phyloP scores from a whole-genome alignment of 768 basidiomycete species.

The Dentipellis sp. region DNA sequence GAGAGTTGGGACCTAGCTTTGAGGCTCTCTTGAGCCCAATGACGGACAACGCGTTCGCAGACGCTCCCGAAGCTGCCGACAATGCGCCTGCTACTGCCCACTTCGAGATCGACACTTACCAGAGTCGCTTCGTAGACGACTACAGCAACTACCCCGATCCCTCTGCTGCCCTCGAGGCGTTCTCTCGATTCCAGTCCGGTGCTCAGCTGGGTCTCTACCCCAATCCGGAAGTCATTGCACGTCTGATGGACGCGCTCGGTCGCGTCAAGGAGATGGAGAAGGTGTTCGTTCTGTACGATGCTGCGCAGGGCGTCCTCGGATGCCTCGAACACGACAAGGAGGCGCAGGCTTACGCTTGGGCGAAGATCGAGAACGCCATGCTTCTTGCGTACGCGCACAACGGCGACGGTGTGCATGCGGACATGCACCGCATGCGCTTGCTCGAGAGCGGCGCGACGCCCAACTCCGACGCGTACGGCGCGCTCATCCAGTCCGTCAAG shows the following conservation, averaged over 20 bases:
- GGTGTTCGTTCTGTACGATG: slow-evolving; percentile 55
- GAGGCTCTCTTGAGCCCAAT: slow-evolving; percentile 22
- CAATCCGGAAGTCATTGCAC: slow-evolving; percentile 39
- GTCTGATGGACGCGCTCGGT: slow-evolving; percentile 62
- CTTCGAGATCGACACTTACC: slow-evolving; percentile 18
- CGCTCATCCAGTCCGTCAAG: slow-evolving; percentile 77
- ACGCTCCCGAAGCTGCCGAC: background rate
- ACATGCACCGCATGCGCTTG: slow-evolving; percentile 70
- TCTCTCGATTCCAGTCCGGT: slow-evolving; percentile 37
- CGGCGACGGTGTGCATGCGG: slow-evolving; percentile 72
- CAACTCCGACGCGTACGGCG: slow-evolving; percentile 85
- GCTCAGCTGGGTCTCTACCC: slow-evolving; percentile 40
- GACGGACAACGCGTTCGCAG: background rate
- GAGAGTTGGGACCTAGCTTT: slow-evolving; percentile 24
- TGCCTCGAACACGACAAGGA: slow-evolving; percentile 33
- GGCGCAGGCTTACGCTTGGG: slow-evolving; percentile 56
- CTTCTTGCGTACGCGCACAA: slow-evolving; percentile 76
- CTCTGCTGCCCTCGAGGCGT: slow-evolving; percentile 31
- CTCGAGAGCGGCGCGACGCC: slow-evolving; percentile 71
- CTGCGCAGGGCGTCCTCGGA: slow-evolving; percentile 54
- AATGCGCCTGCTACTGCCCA: background rate
- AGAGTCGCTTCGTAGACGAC: slow-evolving; percentile 24
- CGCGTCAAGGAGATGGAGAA: slow-evolving; percentile 51
- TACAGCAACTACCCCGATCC: slow-evolving; percentile 8
- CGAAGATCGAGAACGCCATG: slow-evolving; percentile 80